Percentiles rank a stretch among this genome's conserved stretches.
These are phyloP conservation scores for Schizosaccharomyces lindneri DNA, from an alignment of 805 yeast species.

Conservation along the genomic window DNA sequence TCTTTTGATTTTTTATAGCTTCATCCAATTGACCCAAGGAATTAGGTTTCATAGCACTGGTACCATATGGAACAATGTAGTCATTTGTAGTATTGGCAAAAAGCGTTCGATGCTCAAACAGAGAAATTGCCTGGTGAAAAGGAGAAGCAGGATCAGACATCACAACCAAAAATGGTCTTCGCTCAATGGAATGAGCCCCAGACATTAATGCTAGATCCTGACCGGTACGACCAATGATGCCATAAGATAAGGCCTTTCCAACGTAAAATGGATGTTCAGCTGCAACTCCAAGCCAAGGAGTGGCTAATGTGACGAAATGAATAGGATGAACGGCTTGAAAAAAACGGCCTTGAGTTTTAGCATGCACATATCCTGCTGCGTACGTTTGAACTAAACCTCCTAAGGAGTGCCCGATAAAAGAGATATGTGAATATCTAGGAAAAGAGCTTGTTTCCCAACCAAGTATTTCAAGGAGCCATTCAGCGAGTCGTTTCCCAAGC, in stretches of 20 bases:
- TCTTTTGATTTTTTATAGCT: background rate
- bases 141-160: slow-evolving; percentile 41
- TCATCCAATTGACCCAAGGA: slow-evolving; percentile 11
- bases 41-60: slow-evolving; percentile 20
- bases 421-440: slow-evolving; percentile 18
- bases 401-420: slow-evolving; percentile 78
- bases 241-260: slow-evolving; percentile 61
- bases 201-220: slow-evolving; percentile 54
- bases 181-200: slow-evolving; percentile 11
- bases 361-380: slow-evolving; percentile 56
- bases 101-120: slow-evolving; percentile 45
- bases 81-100: slow-evolving; percentile 83
- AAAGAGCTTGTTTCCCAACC: background rate
- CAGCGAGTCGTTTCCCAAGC: slow-evolving; percentile 59
- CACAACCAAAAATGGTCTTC: slow-evolving; percentile 44
- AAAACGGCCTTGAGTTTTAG: slow-evolving; percentile 34
- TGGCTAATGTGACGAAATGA: slow-evolving; percentile 60
- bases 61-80: slow-evolving; percentile 85
- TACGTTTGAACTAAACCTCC: slow-evolving; percentile 85
- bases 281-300: slow-evolving; percentile 71
- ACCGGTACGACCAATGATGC: slow-evolving; percentile 81
- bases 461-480: slow-evolving; percentile 17
- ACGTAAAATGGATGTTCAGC: slow-evolving; percentile 74
- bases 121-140: slow-evolving; percentile 34
- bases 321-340: slow-evolving; percentile 43